Percentiles rank a stretch among this genome's conserved stretches.
phyloP scores from a whole-genome alignment of 140 eudicot species.

The Senecio squalidus region DNA sequence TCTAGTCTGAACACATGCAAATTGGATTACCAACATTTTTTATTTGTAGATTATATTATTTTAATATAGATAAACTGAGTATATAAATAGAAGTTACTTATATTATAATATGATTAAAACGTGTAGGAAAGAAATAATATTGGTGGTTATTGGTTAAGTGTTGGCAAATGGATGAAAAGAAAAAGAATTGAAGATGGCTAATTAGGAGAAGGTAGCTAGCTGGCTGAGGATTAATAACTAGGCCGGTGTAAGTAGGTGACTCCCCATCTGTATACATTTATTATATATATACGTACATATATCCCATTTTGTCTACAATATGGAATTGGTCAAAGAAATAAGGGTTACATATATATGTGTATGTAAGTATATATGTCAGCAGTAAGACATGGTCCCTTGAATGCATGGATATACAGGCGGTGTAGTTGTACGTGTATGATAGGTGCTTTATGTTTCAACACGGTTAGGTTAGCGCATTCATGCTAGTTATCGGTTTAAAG shows the following conservation, averaged over 20 bases:
- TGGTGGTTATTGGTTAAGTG: neutral
- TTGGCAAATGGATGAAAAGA: neutral
- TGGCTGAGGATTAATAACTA: constrained; percentile 3
- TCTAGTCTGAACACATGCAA: neutral
- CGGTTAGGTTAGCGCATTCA: neutral
- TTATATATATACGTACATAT: neutral
- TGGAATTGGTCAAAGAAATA: neutral
- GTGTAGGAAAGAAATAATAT: constrained; percentile 1
- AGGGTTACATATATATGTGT: too few relatives aligned
- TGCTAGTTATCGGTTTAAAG: too few relatives aligned
- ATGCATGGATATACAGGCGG: neutral
- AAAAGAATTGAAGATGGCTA: neutral
- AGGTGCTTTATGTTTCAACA: neutral
- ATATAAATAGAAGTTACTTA: neutral
- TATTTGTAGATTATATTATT: neutral
- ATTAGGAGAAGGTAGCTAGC: constrained; percentile 10
- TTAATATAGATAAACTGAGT: neutral
- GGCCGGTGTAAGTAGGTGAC: constrained; percentile 4
- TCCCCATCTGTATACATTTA: constrained; percentile 1
- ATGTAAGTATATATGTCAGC: too few relatives aligned
- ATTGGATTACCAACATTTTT: neutral
- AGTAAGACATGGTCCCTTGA: neutral
- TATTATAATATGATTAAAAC: neutral
- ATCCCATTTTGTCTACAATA: neutral
- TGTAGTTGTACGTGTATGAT: neutral